Base-by-base conservation (phyloP, 2,329 filamentous ascomycete genomes). In the Gyromitra esculenta region DNA sequence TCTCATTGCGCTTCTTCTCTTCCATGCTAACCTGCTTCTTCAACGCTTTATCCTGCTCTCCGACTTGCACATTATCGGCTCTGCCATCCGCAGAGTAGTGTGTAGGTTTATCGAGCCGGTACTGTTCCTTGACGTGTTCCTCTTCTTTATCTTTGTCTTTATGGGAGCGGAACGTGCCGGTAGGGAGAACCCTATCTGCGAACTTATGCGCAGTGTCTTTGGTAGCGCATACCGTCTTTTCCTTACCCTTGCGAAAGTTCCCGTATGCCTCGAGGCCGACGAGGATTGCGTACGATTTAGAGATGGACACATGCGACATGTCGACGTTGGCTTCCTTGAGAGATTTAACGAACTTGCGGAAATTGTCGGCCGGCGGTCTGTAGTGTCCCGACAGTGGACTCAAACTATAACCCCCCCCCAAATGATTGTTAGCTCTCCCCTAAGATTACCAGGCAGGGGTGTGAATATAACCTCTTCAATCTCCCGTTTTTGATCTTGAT, bases 401-500 rank as follows among this genome's bases (percentile, higher is more conserved):
- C 72, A 75, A 66, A 35, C 57, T 81, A 64, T 54, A 73, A 70
- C 50, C 77, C 72, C 50, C 62, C 37, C 72, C 54, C 64, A 11
- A 11, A 54, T 37, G 13, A 60, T 21, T 50, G 59, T 68, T 43
- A 68, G 67, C 6, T 72, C 60, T 37, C 21, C 15, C n/a, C 37
- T 41, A 39, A 4, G 15, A n/a, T 37, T 41, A 18, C 1, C 15
- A 41, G 39, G 25, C 3, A 75, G 35, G 25, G 37, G 39, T 43
- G 21, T 81, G 0, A 87, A 93, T 2, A 91, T 7, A 96, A 85
- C 65, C 89, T 90, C 1, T 88, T 87, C n/a, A 97, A 83, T 39
- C 91, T 89, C 0, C 94, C 94, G 79, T 94, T 87, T 82, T 93
- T 93, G 81, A 97, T 90, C 82, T 92, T 94, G 82, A 97, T 93